Percentiles rank a stretch among this genome's conserved stretches.
These are phyloP conservation scores for Eucalyptus erythrocorys DNA, from an alignment of 345 rosid genomes.

Conservation along the genomic window DNA sequence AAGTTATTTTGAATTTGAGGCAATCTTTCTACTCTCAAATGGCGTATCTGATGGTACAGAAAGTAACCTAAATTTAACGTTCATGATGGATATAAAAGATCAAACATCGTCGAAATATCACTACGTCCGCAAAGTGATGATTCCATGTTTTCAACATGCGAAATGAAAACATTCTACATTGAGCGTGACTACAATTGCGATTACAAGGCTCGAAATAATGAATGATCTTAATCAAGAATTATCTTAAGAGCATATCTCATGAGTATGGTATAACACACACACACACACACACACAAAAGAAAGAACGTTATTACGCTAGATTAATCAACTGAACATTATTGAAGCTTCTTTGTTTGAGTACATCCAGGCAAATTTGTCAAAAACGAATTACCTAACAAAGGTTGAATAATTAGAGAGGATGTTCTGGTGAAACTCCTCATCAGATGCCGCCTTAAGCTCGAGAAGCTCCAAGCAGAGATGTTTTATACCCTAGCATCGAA, in stretches of 20 bases:
- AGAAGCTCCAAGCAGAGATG: slow-evolving; percentile 44
- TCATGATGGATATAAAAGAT: neutral
- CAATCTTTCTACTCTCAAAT: neutral
- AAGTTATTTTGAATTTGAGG: neutral
- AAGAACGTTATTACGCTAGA: neutral
- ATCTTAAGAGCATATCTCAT: neutral
- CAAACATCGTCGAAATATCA: neutral
- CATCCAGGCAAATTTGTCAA: neutral
- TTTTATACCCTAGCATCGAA: slow-evolving; percentile 29
- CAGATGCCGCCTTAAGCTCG: slow-evolving; percentile 45
- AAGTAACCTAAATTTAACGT: neutral
- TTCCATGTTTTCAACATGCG: neutral
- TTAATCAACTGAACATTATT: neutral
- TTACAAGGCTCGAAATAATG: neutral
- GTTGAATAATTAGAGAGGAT: slow-evolving; percentile 25
- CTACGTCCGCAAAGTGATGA: neutral
- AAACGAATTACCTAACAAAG: slow-evolving; percentile 28
- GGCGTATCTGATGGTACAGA: neutral
- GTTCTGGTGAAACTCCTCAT: slow-evolving; percentile 40
- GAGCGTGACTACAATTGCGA: neutral
- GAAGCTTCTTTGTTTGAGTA: neutral
- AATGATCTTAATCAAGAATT: neutral
- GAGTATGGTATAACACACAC: neutral
- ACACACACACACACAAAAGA: neutral
- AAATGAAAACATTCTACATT: neutral